These are phyloP conservation scores for Apiospora sp. DNA, from an alignment of 2,329 filamentous ascomycete species.

Conservation along the genomic window DNA sequence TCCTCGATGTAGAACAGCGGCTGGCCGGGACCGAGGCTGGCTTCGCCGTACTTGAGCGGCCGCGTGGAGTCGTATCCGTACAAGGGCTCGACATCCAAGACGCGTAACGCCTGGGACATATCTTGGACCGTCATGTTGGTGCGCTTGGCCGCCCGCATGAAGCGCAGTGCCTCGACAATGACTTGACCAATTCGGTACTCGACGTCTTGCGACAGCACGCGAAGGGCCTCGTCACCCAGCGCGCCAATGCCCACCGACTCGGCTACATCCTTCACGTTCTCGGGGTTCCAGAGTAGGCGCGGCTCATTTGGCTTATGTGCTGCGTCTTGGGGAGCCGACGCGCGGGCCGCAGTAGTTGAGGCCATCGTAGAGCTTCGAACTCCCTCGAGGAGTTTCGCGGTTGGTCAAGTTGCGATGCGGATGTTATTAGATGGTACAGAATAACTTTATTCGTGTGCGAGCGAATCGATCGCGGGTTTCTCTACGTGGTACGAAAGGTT, in stretches of 20 bases:
- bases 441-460: background rate
- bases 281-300: constrained; percentile 85
- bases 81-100: constrained; percentile 91
- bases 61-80: constrained; percentile 96
- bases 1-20: constrained; percentile 97
- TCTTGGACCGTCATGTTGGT: constrained; percentile 90
- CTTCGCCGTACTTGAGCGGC: constrained; percentile 90
- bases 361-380: constrained; percentile 34
- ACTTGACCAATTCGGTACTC: constrained; percentile 95
- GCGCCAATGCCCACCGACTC: constrained; percentile 90
- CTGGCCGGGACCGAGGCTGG: constrained; percentile 90
- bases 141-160: constrained; percentile 91
- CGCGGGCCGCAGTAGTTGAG: constrained; percentile 35
- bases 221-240: constrained; percentile 84
- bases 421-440: background rate
- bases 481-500: background rate
- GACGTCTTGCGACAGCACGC: constrained; percentile 89
- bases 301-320: constrained; percentile 36
- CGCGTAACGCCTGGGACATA: constrained; percentile 82
- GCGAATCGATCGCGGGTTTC: background rate
- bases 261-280: constrained; percentile 94
- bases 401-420: background rate
- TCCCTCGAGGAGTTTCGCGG: background rate
- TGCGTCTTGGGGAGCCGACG: constrained; percentile 33
- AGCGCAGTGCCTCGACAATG: constrained; percentile 91